phyloP scores from a whole-genome alignment of 2,329 filamentous ascomycete species.

The Ramichloridium luteum region DNA sequence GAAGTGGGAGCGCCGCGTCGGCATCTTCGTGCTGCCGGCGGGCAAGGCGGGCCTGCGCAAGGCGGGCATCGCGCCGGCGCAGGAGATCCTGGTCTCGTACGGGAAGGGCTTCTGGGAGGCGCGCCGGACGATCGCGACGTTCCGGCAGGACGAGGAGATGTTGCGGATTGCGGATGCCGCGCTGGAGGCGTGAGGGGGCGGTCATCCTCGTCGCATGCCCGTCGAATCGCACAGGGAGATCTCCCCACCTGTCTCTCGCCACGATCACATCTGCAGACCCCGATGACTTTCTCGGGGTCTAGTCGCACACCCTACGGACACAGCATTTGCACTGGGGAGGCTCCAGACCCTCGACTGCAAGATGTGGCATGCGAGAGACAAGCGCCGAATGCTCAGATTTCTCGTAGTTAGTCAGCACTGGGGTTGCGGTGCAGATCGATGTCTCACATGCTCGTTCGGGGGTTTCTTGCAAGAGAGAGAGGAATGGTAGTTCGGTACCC shows the following conservation, averaged over 20 bases:
- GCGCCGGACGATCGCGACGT: conserved; percentile 14
- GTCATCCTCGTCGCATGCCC: conserved; percentile 3
- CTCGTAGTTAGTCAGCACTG: no score
- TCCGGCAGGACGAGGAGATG: conserved; percentile 20
- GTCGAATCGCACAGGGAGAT: not conserved
- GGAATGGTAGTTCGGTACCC: no score
- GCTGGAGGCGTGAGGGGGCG: conserved; percentile 12
- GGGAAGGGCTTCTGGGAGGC: conserved; percentile 29
- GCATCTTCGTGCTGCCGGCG: conserved; percentile 37
- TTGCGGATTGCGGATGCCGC: conserved; percentile 16
- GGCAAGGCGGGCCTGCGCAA: conserved; percentile 38
- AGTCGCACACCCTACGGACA: no score
- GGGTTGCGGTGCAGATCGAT: no score
- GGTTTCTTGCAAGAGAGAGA: no score
- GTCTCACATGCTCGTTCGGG: no score
- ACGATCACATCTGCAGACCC: no score
- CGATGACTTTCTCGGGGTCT: no score
- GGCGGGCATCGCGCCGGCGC: conserved; percentile 35
- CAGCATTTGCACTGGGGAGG: no score
- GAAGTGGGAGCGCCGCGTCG: conserved; percentile 35
- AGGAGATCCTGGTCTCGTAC: conserved; percentile 39
- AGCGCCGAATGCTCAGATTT: no score
- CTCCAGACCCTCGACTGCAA: no score
- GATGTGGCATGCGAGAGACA: no score
- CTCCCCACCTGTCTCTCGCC: not conserved